These are phyloP conservation scores for Angomonas deanei DNA, from an alignment of 208 protist genomes.

Conservation along the genomic window DNA sequence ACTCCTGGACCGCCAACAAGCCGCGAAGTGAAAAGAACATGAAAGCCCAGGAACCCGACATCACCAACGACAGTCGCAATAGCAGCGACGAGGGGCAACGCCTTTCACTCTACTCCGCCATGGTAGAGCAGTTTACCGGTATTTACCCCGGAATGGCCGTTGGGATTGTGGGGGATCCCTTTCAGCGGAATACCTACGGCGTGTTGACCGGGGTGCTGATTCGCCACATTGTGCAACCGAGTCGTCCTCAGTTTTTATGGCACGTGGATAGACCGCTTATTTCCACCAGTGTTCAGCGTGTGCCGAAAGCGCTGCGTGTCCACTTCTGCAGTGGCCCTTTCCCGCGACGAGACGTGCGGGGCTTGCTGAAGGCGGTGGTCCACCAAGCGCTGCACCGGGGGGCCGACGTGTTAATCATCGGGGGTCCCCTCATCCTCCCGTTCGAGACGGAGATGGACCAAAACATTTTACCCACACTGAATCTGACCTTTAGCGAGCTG, in stretches of 20 bases:
- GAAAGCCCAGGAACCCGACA: background rate
- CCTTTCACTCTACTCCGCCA: constrained; percentile 63
- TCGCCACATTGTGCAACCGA: constrained; percentile 56
- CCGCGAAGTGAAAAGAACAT: background rate
- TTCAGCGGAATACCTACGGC: constrained; percentile 62
- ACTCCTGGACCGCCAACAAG: background rate
- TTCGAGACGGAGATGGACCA: constrained; percentile 60
- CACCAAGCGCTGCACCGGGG: constrained; percentile 56
- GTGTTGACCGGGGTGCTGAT: constrained; percentile 74
- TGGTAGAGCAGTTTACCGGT: constrained; percentile 58
- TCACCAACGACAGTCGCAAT: background rate
- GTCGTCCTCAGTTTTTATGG: constrained; percentile 60
- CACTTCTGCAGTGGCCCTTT: constrained; percentile 87
- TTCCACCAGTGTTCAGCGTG: background rate
- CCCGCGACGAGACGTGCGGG: constrained; percentile 48
- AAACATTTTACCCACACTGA: constrained; percentile 28
- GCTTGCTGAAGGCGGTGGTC: constrained; percentile 47
- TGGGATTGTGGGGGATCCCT: constrained; percentile 73
- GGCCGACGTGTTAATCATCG: constrained; percentile 78
- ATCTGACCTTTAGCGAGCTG: constrained; percentile 59
- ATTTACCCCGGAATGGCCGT: constrained; percentile 81
- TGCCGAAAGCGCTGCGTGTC: constrained; percentile 24
- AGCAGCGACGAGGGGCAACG: constrained; percentile 11
- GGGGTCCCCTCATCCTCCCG: constrained; percentile 64
- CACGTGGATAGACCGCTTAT: constrained; percentile 36